Evolutionary conservation across 306 rosid genomes (phyloP).

Genomic region (Hippophae gyantsensis): DNA sequence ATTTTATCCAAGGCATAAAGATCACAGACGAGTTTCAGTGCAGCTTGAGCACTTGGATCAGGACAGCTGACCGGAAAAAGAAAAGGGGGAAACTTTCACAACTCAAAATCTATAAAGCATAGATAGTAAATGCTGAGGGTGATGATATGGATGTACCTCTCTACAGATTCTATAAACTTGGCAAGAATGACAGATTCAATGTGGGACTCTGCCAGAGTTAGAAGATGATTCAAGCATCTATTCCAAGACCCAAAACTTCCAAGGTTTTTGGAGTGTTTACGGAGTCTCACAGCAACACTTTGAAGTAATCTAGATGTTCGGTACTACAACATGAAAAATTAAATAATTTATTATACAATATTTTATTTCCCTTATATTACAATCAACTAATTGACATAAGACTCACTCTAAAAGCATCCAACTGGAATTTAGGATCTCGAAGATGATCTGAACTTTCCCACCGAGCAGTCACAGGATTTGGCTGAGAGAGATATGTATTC

Average conservation of each 20-base stretch:
- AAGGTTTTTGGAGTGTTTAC: constrained; percentile 75
- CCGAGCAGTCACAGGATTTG: constrained; percentile 86
- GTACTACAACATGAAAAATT: constrained; percentile 43
- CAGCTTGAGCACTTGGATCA: constrained; percentile 67
- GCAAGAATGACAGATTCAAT: constrained; percentile 87
- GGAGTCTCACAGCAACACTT: constrained; percentile 72
- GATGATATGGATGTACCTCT: constrained; percentile 43
- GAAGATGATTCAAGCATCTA: constrained; percentile 90
- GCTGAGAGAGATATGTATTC: constrained; percentile 86
- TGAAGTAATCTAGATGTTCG: constrained; percentile 96
- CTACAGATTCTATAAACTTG: constrained; percentile 74
- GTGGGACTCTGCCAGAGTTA: constrained; percentile 94
- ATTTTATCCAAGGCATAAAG: constrained; percentile 90
- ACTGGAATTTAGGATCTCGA: constrained; percentile 83
- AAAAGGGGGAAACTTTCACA: constrained; percentile 15
- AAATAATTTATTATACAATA: constrained; percentile 7
- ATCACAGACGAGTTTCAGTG: constrained; percentile 83
- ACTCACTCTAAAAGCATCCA: constrained; percentile 98
- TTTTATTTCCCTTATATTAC: not conserved
- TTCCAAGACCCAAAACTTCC: constrained; percentile 96
- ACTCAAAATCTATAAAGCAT: constrained; percentile 11
- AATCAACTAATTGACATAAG: constrained; percentile 8
- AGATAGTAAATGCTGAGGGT: constrained; percentile 8
- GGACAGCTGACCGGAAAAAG: constrained; percentile 47
- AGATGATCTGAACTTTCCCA: constrained; percentile 89